Base-by-base conservation (phyloP, 345 rosid genomes). In the Reutealis trisperma region DNA sequence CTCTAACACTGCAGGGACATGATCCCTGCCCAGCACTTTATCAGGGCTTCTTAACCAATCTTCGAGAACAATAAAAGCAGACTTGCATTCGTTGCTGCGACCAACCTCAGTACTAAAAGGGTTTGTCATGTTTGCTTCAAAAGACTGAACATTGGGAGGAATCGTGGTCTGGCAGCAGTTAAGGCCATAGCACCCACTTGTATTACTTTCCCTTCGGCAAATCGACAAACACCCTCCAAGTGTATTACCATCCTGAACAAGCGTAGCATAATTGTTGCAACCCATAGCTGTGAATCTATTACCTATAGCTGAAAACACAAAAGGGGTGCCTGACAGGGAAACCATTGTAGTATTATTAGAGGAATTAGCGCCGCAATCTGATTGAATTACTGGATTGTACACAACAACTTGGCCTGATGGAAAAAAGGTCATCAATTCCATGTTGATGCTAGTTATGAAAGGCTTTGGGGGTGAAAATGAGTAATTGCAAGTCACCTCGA, bases 251-350 rank as follows among this genome's bases (percentile, higher is more conserved):
- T 30, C 13, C 19, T 16, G 24, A 1, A 25, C 24, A 27, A 70
- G 0, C 14, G 0, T 18, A 6, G 74, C 74, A 52, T 70, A 54
- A 18, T 70, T 70, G 61, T 70, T 41, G 24, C 74, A 70, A 51
- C 74, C 74, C 61, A 3, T 44, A 8, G 55, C 71, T 67, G 71
- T 67, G 25, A 67, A 67, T 22, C 71, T 18, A 55, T 44, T 67
- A 19, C 21, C n/a, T n/a, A 25, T 18, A 19, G 19, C 12, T 13
- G 71, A 67, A n/a, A 44, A 67, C 3, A 27, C 7, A 27, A 70
- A 70, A 27, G 62, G 41, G n/a, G 41, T 70, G 45, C 52, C 41
- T 13, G 74, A 70, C 25, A 70, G 1, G 18, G 54, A 6, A 1
- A 70, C 62, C 6, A 10, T n/a, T 2, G 6, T 15, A 30, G 30